Evolutionary conservation across 2,329 filamentous ascomycete genomes (phyloP).

Genomic region (Mollisiaceae sp.): DNA sequence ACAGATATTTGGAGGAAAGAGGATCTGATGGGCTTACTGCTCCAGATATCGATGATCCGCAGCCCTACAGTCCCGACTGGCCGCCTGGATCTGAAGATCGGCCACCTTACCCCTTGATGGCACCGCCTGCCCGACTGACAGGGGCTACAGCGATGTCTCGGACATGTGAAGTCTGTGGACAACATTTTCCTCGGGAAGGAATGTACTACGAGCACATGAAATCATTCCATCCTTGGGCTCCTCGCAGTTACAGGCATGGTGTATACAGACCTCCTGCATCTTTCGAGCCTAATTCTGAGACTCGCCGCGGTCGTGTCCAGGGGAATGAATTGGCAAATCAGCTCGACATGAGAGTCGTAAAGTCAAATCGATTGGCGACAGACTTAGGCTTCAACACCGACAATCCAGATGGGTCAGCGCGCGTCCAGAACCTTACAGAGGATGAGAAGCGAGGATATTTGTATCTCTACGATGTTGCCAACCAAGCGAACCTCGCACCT

Average conservation of each 20-base stretch:
- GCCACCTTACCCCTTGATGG: neutral
- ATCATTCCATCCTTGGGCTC: neutral
- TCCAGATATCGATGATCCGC: neutral
- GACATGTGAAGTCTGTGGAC: neutral
- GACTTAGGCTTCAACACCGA: too few species aligned
- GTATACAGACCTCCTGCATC: neutral
- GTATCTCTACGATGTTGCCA: neutral
- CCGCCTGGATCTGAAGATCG: neutral
- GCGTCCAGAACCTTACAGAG: too few species aligned
- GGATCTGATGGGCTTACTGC: too few species aligned
- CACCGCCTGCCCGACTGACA: neutral
- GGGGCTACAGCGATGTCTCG: neutral
- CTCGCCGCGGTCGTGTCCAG: too few species aligned
- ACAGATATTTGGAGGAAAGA: neutral
- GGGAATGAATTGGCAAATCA: too few species aligned
- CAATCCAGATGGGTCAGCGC: too few species aligned
- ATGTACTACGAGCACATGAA: neutral
- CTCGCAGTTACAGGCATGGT: neutral
- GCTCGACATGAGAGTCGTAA: neutral
- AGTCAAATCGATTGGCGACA: too few species aligned
- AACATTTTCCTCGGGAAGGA: neutral
- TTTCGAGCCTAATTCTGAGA: neutral
- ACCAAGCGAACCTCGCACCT: neutral
- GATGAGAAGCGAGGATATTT: too few species aligned
- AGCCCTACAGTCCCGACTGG: neutral